These are phyloP conservation scores for Trichaptum fuscoviolaceum DNA, from an alignment of 768 basidiomycete genomes.

Conservation along the genomic window DNA sequence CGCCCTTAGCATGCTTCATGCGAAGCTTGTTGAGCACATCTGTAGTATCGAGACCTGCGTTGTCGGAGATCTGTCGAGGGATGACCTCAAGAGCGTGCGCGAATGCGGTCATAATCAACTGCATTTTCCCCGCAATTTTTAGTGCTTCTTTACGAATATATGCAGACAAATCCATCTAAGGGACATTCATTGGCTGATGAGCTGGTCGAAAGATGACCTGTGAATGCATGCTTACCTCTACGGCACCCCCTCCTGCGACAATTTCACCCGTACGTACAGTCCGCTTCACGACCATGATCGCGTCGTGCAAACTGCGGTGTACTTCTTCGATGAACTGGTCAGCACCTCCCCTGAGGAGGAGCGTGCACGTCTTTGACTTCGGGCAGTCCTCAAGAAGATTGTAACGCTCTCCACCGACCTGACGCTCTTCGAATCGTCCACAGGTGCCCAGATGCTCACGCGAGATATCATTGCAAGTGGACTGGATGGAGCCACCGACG, in stretches of 20 bases:
- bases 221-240: constrained; percentile 61
- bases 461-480: constrained; percentile 89
- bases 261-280: constrained; percentile 94
- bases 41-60: constrained; percentile 95
- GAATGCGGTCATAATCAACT: constrained; percentile 90
- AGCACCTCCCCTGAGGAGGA: constrained; percentile 91
- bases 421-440: constrained; percentile 86
- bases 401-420: constrained; percentile 95
- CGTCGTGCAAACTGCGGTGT: constrained; percentile 94
- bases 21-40: constrained; percentile 96
- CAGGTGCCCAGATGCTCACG: constrained; percentile 93
- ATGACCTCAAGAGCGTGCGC: constrained; percentile 97
- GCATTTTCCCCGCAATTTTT: constrained; percentile 92
- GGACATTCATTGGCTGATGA: background rate
- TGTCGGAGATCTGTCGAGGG: constrained; percentile 97
- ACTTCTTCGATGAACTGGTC: constrained; percentile 99
- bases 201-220: constrained; percentile 4
- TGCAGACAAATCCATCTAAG: constrained; percentile 95
- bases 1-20: constrained; percentile 89
- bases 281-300: constrained; percentile 99
- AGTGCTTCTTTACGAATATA: constrained; percentile 87
- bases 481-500: constrained; percentile 91
- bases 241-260: constrained; percentile 96
- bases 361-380: constrained; percentile 91
- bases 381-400: constrained; percentile 93